phyloP scores from a whole-genome alignment of 1,284 basidiomycete species.

The Papiliotrema fonsecae region DNA sequence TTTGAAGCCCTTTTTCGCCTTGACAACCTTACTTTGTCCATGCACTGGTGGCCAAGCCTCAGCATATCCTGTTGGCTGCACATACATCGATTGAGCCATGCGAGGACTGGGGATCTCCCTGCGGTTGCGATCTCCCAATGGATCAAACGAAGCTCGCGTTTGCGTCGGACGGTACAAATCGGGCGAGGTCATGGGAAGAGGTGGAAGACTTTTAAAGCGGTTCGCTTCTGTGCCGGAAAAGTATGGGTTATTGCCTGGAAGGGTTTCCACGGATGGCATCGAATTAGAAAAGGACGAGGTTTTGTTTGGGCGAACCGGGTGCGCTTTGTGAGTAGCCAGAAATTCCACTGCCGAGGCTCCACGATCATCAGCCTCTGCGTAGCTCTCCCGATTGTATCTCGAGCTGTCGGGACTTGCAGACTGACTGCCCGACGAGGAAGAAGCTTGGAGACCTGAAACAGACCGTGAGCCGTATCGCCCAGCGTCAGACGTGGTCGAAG shows the following conservation, averaged over 20 bases:
- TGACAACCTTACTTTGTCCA: conserved; percentile 13
- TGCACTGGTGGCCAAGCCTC: neutral
- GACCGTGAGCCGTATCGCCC: conserved; percentile 25
- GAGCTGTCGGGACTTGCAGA: conserved; percentile 40
- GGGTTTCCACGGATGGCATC: conserved; percentile 22
- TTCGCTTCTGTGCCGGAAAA: conserved; percentile 29
- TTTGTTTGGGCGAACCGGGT: conserved; percentile 15
- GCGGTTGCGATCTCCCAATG: conserved; percentile 3
- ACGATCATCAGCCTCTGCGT: conserved; percentile 11
- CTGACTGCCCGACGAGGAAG: conserved; percentile 30
- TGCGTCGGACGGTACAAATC: neutral
- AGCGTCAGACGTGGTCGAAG: conserved; percentile 29
- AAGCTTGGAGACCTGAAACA: conserved; percentile 38
- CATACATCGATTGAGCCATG: conserved; percentile 29
- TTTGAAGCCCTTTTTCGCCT: conserved; percentile 23
- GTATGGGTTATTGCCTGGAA: conserved; percentile 4
- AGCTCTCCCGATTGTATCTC: conserved; percentile 27
- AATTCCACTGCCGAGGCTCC: conserved; percentile 31
- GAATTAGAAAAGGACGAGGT: conserved; percentile 28
- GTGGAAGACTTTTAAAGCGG: conserved; percentile 42
- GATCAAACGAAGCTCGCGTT: conserved; percentile 15
- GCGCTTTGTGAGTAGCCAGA: conserved; percentile 11
- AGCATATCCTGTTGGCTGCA: conserved; percentile 21
- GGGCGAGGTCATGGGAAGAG: conserved; percentile 21
- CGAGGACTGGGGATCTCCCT: conserved; percentile 7